Base-by-base conservation (phyloP, 768 basidiomycete genomes). In the Harrya chromipes region DNA sequence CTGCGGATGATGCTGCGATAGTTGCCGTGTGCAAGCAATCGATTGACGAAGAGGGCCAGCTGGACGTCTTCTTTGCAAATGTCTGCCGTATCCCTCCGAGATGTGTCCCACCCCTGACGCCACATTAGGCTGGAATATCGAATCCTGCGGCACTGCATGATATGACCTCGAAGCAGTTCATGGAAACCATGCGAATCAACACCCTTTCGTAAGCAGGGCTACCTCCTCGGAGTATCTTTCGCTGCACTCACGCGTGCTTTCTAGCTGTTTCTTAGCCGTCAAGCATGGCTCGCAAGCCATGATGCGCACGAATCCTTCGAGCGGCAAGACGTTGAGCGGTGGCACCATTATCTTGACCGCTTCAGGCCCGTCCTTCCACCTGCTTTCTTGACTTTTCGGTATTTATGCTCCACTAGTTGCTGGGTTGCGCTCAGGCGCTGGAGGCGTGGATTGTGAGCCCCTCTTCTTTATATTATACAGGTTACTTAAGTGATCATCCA, bases 41-140 rank as follows among this genome's bases (percentile, higher is more conserved):
- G 3, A 60, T 92, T 27, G 69, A 78, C 37, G 92, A 97, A 52
- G 85, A 94, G 63, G 92, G 93, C 9, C 78, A 82, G 51, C 74
- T 97, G 12, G 94, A 97, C 57, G 84, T 94, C 55, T 97, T 97
- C 76, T 97, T 94, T 64, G 94, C 94, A 29, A 97, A 97, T 65
- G 94, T 91, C 61, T 45, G 82, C 48, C 23, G 11, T 21, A 33
- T 48, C 14, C 40, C 20, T 37, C 33, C 1, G 37, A 19, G 36
- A 47, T 17, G n/a, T 33, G 14, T 46, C 27, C 17, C 36, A 20
- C 38, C 29, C 23, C 42, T 64, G 35, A 50, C 35, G 27, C 16
- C 34, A 19, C 34, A 3, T 27, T 36, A 92, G 89, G 90, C 90
- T 48, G 90, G 89, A 11, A 66, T 87, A 43, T 78, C 75, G 3